These are phyloP conservation scores for Diospyros kaki DNA, from an alignment of 148 eudicot species.

Conservation along the genomic window DNA sequence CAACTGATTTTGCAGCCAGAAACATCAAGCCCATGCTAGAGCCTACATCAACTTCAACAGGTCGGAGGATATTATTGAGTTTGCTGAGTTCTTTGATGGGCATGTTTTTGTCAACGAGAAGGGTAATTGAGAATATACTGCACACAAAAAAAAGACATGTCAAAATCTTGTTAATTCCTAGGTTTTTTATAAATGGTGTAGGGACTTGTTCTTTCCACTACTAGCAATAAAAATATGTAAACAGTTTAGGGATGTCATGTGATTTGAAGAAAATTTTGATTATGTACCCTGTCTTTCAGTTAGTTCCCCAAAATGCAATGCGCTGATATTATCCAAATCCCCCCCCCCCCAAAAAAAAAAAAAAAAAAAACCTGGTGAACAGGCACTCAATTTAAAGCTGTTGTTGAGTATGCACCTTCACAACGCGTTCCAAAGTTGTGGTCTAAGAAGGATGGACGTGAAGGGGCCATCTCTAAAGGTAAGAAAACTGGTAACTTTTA, in stretches of 20 bases:
- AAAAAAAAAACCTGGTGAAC: background rate
- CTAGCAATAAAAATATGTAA: background rate
- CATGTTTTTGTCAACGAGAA: constrained; percentile 69
- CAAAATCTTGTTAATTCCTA: background rate
- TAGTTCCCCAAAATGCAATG: background rate
- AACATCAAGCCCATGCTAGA: constrained; percentile 42
- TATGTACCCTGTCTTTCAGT: background rate
- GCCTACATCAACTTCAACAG: constrained; percentile 53
- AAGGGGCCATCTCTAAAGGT: constrained; percentile 62
- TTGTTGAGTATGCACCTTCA: constrained; percentile 66
- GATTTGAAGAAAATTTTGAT: background rate
- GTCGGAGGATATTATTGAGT: constrained; percentile 58
- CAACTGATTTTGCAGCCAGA: constrained; percentile 37
- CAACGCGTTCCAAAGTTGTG: constrained; percentile 57
- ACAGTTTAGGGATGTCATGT: background rate
- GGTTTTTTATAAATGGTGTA: background rate
- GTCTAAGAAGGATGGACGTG: constrained; percentile 63
- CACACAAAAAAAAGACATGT: background rate
- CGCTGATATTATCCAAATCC: background rate
- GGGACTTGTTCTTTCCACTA: background rate
- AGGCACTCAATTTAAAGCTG: constrained; percentile 56
- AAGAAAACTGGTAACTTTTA: constrained; percentile 5
- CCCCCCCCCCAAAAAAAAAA: background rate
- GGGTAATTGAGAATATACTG: constrained; percentile 30
- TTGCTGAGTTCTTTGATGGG: constrained; percentile 65